Percentiles rank a stretch among this genome's conserved stretches.
Conservation (phyloP, 2,329 filamentous ascomycete genomes). For the Aphanocladium album region DNA sequence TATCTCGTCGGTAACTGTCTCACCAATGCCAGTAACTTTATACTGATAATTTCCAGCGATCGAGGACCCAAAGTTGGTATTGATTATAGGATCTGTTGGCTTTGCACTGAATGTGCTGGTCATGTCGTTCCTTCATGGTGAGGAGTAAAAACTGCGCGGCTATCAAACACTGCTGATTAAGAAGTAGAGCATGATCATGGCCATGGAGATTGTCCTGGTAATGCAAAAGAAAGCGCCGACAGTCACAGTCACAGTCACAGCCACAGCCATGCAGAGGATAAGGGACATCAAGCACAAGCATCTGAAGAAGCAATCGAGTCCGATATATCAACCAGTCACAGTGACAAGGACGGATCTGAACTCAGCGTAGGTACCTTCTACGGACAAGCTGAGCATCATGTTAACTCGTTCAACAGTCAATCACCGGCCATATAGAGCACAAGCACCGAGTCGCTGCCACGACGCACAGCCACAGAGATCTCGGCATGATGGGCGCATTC, state of each 20-base stretch:
- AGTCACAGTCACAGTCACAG: constrained; percentile 19
- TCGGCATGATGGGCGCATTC: constrained; percentile 68
- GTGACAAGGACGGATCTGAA: background rate
- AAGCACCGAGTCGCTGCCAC: constrained; percentile 35
- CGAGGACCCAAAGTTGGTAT: constrained; percentile 58
- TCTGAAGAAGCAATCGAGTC: constrained; percentile 6
- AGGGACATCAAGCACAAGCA: background rate
- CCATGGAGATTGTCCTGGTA: constrained; percentile 26
- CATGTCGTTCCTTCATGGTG: constrained; percentile 60
- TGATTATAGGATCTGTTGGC: constrained; percentile 66
- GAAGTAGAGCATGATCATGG: constrained; percentile 31
- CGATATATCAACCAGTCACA: background rate
- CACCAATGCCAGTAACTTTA: background rate
- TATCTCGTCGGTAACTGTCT: constrained; percentile 40
- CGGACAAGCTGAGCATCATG: background rate
- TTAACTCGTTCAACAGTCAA: constrained; percentile 5
- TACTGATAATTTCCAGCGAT: constrained; percentile 41
- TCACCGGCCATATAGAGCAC: constrained; percentile 41
- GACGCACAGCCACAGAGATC: constrained; percentile 44
- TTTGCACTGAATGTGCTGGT: constrained; percentile 63
- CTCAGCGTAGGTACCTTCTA: background rate
- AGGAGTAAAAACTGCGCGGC: constrained; percentile 11
- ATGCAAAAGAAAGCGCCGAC: constrained; percentile 4
- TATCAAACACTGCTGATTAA: background rate
- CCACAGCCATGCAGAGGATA: constrained; percentile 8